These are phyloP conservation scores for Alternaria hordeiaustralica DNA, from an alignment of 2,329 filamentous ascomycete genomes.

Conservation along the genomic window DNA sequence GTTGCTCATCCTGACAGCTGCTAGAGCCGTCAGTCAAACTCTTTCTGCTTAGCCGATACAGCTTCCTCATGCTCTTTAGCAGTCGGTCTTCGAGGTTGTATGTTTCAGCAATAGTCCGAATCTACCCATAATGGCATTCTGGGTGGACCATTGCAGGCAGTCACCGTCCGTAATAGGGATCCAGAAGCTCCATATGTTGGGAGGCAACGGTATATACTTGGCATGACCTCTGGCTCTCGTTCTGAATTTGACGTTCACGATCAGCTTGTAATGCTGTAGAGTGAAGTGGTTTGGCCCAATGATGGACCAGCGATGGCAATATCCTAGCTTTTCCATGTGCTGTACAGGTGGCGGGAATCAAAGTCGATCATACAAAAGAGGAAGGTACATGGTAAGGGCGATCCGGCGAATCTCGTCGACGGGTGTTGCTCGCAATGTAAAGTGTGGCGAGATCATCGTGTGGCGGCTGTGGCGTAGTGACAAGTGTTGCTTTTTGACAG, in stretches of 20 bases:
- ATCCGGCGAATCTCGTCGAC: conserved; percentile 3
- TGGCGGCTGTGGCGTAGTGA: neutral
- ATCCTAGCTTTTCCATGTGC: neutral
- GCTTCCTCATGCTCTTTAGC: neutral
- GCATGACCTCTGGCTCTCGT: neutral
- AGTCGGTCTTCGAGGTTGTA: neutral
- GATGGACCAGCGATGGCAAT: neutral
- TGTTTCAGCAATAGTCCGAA: neutral
- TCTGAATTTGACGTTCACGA: neutral
- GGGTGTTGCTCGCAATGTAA: neutral
- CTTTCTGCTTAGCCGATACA: neutral
- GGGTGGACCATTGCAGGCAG: neutral
- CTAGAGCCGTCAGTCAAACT: neutral
- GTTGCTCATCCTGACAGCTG: neutral
- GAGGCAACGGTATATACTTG: neutral
- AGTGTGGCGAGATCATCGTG: neutral
- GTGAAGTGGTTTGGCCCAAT: neutral
- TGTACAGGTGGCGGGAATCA: neutral
- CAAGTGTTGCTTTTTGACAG: neutral
- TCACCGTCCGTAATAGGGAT: neutral
- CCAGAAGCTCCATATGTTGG: neutral
- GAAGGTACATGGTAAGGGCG: neutral
- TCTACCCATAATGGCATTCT: neutral
- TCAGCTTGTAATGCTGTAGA: neutral
- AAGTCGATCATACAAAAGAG: neutral